Evolutionary conservation across 768 basidiomycete genomes (phyloP).

Genomic region (Jaapia argillacea): DNA sequence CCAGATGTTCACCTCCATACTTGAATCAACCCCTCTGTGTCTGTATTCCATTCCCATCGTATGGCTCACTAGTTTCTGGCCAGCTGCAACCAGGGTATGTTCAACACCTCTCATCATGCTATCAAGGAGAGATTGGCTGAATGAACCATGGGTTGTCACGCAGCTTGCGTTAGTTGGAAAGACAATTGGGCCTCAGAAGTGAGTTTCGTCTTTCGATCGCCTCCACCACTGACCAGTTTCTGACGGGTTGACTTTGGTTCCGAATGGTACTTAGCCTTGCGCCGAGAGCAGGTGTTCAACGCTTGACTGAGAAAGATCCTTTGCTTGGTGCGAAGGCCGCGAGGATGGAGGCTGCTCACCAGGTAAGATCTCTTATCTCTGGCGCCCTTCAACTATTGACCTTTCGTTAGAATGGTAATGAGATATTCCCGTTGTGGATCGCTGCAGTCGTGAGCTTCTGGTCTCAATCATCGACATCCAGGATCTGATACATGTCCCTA

Average conservation of each 20-base stretch:
- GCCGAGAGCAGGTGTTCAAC: neutral
- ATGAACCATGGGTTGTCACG: too few species aligned
- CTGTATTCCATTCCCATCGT: neutral
- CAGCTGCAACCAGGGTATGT: neutral
- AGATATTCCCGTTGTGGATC: conserved; percentile 1
- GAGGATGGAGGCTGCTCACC: neutral
- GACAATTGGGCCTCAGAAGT: too few species aligned
- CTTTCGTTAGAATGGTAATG: neutral
- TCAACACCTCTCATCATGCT: too few species aligned
- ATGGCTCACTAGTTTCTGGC: neutral
- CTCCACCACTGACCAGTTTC: too few species aligned
- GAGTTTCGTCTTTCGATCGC: too few species aligned
- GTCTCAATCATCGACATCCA: neutral
- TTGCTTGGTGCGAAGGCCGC: neutral
- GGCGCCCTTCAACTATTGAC: neutral
- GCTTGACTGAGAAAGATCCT: neutral
- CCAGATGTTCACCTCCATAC: too few species aligned
- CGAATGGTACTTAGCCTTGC: too few species aligned
- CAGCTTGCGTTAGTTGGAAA: neutral
- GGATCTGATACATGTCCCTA: neutral
- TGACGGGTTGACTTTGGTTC: too few species aligned
- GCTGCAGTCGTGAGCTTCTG: neutral
- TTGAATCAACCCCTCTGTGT: neutral
- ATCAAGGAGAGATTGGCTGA: too few species aligned
- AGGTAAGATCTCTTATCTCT: neutral